These are phyloP conservation scores for Boehmeria nivea DNA, from an alignment of 306 rosid genomes.

Conservation along the genomic window DNA sequence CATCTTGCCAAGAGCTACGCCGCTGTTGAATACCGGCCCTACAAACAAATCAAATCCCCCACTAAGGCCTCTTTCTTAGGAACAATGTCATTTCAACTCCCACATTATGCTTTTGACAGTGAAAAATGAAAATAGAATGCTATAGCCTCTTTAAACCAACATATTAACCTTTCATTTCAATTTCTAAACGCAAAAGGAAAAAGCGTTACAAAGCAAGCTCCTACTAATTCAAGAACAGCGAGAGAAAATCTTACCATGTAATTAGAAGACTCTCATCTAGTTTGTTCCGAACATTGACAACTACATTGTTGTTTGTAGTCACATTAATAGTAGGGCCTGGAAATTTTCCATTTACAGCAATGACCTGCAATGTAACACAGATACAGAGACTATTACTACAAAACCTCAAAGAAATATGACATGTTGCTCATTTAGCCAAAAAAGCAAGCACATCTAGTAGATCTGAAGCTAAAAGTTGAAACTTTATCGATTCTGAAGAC, in stretches of 20 bases:
- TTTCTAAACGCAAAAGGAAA: no score
- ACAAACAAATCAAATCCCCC: background rate
- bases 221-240: no score
- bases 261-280: slow-evolving; percentile 80
- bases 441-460: slow-evolving; percentile 21
- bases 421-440: background rate
- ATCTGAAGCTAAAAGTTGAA: slow-evolving; percentile 30
- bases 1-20: slow-evolving; percentile 92
- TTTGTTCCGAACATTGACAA: slow-evolving; percentile 78
- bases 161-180: no score
- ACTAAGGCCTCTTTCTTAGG: background rate
- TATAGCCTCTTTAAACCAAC: no score
- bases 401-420: background rate
- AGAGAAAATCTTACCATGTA: slow-evolving; percentile 52
- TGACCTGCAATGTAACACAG: slow-evolving; percentile 51
- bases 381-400: slow-evolving; percentile 17
- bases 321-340: slow-evolving; percentile 86
- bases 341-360: slow-evolving; percentile 71
- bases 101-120: background rate
- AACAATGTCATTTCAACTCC: background rate
- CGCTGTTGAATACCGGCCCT: slow-evolving; percentile 93
- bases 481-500: slow-evolving; percentile 24
- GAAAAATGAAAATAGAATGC: no score
- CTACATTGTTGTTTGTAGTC: slow-evolving; percentile 85
- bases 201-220: background rate